Base-by-base conservation (phyloP, 1,284 basidiomycete species). In the Marasmius tenuissimus region DNA sequence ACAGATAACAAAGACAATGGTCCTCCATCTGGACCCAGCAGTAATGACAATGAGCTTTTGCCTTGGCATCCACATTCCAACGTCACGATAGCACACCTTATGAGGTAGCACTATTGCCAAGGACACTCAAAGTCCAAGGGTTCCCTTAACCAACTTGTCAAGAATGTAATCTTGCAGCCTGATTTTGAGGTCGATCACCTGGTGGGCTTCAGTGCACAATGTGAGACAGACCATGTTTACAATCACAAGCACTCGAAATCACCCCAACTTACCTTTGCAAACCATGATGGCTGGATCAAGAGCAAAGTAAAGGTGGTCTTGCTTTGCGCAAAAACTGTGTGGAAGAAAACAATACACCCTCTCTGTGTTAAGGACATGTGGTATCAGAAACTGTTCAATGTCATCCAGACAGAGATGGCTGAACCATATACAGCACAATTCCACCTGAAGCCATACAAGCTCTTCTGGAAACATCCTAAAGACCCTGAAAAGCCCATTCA, bases 211-310 rank as follows among this genome's bases (percentile, higher is more conserved):
- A 56, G 40, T 39, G 40, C 53, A 1, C 33, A n/a, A 16, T 4
- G 11, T 8, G 11, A 12, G 18, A 20, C 9, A n/a, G 9, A 16
- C 33, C 45, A 12, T 8, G 22, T 34, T 22, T 4, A 27, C 4
- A 2, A 2, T 27, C 27, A 27, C 27, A 27, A 27, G 27, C 27
- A 27, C 2, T 27, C 27, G 2, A 27, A 4, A n/a, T n/a, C 27
- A 2, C 12, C 27, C 27, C 27, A 14, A 20, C 20, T 16, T 4
- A 27, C 33, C 12, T 14, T 52, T 38, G n/a, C 3, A 16, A 40
- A 42, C 27, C 33, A 35, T 34, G 60, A 57, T 57, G 47, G n/a
- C 4, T 61, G 60, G 60, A 22, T 34, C 4, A 27, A 49, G n/a
- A 48, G 53, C 1, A 8, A 27, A 11, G 20, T 61, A 18, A 3